Evolutionary conservation across 2,329 filamentous ascomycete species (phyloP).

Genomic region (Pseudopithomyces maydicus): DNA sequence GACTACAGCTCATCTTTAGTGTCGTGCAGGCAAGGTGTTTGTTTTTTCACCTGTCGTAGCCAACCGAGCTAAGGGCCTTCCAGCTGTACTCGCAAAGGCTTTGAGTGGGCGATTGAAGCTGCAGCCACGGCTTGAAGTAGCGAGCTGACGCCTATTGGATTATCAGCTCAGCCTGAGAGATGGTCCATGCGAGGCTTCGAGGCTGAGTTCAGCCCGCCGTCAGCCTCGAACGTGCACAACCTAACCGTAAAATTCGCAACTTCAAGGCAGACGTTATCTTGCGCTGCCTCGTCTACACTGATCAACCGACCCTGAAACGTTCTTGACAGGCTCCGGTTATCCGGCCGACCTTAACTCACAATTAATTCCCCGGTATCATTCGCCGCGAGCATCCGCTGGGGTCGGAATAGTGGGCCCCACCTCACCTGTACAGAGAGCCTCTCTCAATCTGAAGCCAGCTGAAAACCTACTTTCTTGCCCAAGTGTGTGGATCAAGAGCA

Average conservation of each 20-base stretch:
- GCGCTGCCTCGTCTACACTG: constrained; percentile 36
- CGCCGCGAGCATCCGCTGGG: constrained; percentile 34
- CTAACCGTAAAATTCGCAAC: constrained; percentile 39
- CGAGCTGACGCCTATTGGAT: constrained; percentile 2
- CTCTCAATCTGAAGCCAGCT: constrained; percentile 22
- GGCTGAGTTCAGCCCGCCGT: constrained; percentile 33
- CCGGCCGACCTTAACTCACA: constrained; percentile 19
- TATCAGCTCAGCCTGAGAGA: constrained; percentile 16
- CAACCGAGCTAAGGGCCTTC: constrained; percentile 4
- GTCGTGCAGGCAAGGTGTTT: constrained; percentile 30
- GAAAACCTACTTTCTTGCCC: constrained; percentile 12
- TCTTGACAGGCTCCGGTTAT: constrained; percentile 23
- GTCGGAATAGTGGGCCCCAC: constrained; percentile 35
- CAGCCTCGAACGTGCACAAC: constrained; percentile 45
- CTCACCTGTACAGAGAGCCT: constrained; percentile 31
- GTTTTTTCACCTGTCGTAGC: constrained; percentile 29
- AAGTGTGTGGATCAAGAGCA: constrained; percentile 19
- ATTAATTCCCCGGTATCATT: constrained; percentile 23
- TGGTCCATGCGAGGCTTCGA: constrained; percentile 45
- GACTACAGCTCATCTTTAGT: background rate
- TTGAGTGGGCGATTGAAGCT: constrained; percentile 20
- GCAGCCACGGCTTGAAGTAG: constrained; percentile 4
- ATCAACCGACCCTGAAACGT: constrained; percentile 27
- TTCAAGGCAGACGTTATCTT: constrained; percentile 44
- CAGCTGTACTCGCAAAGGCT: constrained; percentile 14